phyloP scores from a whole-genome alignment of 179 eudicot genomes.

The Gypsophila paniculata region DNA sequence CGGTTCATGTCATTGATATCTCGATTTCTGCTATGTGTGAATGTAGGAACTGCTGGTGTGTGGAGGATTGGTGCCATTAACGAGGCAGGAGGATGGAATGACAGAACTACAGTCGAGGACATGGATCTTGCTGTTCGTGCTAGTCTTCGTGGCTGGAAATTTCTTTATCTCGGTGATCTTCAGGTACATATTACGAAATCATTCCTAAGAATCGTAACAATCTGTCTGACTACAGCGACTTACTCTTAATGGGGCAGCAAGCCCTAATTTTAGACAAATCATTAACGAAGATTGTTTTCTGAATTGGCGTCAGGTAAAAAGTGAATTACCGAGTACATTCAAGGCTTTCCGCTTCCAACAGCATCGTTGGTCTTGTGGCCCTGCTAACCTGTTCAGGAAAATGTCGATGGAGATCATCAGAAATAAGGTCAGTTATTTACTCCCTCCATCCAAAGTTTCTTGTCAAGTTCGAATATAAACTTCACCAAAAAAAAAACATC shows the following conservation, averaged over 20 bases:
- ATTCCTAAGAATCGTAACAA: not conserved
- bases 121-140: slow-evolving; percentile 96
- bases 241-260: no score
- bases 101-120: slow-evolving; percentile 87
- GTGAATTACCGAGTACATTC: slow-evolving; percentile 72
- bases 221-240: no score
- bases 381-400: slow-evolving; percentile 73
- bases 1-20: not conserved
- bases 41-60: slow-evolving; percentile 80
- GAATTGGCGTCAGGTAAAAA: slow-evolving; percentile 44
- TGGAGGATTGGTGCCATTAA: slow-evolving; percentile 89
- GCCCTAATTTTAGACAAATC: no score
- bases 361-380: slow-evolving; percentile 79
- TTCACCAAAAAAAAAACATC: no score
- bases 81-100: slow-evolving; percentile 98
- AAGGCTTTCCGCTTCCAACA: slow-evolving; percentile 72
- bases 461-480: no score
- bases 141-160: slow-evolving; percentile 86
- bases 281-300: not conserved
- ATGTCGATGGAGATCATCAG: slow-evolving; percentile 58
- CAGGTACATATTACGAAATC: slow-evolving; percentile 40
- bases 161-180: slow-evolving; percentile 81
- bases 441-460: not conserved
- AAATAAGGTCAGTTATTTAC: slow-evolving; percentile 40
- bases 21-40: not conserved